Percentiles rank a stretch among this genome's conserved stretches.
These are phyloP conservation scores for Phyllosticta ampelicida DNA, from an alignment of 2,329 filamentous ascomycete species.

Conservation along the genomic window DNA sequence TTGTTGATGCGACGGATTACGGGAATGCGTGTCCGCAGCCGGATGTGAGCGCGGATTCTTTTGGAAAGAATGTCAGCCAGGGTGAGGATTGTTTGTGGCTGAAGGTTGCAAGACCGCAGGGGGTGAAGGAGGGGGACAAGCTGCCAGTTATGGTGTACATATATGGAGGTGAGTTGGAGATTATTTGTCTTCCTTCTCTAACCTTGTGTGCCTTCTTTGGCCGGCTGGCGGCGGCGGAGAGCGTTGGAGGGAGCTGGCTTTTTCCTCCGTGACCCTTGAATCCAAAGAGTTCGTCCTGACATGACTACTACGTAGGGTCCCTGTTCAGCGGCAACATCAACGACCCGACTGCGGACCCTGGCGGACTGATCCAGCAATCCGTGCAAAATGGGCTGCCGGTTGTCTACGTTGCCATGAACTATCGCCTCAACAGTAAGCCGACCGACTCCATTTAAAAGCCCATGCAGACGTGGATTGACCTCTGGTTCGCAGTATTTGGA, in stretches of 20 bases:
- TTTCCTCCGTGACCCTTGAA: not conserved
- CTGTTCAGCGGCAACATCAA: slow-evolving; percentile 22
- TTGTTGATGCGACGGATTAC: slow-evolving; percentile 30
- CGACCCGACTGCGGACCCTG: slow-evolving; percentile 30
- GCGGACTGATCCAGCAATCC: slow-evolving; percentile 37
- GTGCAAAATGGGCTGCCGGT: slow-evolving; percentile 32
- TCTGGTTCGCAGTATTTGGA: slow-evolving; percentile 21
- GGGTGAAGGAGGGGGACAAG: slow-evolving; percentile 24
- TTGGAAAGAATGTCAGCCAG: slow-evolving; percentile 24
- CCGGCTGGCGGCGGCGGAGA: no score
- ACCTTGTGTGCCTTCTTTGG: no score
- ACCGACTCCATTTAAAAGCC: no score
- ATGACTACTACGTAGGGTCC: slow-evolving; percentile 11
- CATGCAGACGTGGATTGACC: no score
- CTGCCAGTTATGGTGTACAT: slow-evolving; percentile 53
- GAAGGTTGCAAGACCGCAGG: slow-evolving; percentile 47
- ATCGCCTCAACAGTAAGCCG: slow-evolving; percentile 25
- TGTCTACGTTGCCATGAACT: slow-evolving; percentile 27
- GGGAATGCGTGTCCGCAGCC: slow-evolving; percentile 38
- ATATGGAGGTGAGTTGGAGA: slow-evolving; percentile 38
- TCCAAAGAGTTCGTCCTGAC: no score
- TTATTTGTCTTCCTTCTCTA: slow-evolving; percentile 20
- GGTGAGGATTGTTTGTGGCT: slow-evolving; percentile 50
- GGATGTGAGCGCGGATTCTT: slow-evolving; percentile 19
- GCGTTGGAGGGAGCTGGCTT: not conserved